Base-by-base conservation (phyloP, 2,329 filamentous ascomycete species). In the Fusarium lyarnte region DNA sequence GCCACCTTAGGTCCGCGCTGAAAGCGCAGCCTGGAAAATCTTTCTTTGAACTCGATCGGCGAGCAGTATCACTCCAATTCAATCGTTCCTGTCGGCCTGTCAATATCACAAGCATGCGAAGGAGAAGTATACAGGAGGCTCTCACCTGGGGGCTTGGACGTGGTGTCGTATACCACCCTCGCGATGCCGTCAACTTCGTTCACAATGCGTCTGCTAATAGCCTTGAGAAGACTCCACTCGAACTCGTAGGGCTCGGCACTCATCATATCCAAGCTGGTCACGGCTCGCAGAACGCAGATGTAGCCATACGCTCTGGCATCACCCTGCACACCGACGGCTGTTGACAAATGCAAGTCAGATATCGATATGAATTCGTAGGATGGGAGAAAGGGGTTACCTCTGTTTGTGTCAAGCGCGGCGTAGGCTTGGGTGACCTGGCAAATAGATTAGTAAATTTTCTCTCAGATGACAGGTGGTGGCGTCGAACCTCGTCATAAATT, bases 251-350 rank as follows among this genome's bases (percentile, higher is more conserved):
- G 60, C 79, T 93, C 88, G 29, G 92, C 92, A 5, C 88, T 93
- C 93, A 95, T 95, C 81, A 93, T 78, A 46, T 82, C 80, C 25
- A 69, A 71, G 45, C 81, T 87, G 23, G 76, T 80, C 4, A 88
- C 84, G 12, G 86, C 86, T 43, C 74, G 66, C 31, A 74, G 69
- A 54, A 74, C 63, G 49, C 51, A 57, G 62, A 82, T 51, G 17
- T 51, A 51, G n/a, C 47, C 47, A 51, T 51, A 51, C 17, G 47
- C 47, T 51, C 47, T 51, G 17, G 47, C 47, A 21, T 51, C 47
- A 21, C 47, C 47, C 31, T 51, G 47, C 82, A 78, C 75, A 49
- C 83, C 83, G 10, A 85, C 83, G 25, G 82, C 82, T 79, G 49
- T 63, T 47, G 53, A 58, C n/a, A 33, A 38, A 52, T 36, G 9